Base-by-base conservation (phyloP, 2,329 filamentous ascomycete genomes). In the Aspergillus carbonarius region DNA sequence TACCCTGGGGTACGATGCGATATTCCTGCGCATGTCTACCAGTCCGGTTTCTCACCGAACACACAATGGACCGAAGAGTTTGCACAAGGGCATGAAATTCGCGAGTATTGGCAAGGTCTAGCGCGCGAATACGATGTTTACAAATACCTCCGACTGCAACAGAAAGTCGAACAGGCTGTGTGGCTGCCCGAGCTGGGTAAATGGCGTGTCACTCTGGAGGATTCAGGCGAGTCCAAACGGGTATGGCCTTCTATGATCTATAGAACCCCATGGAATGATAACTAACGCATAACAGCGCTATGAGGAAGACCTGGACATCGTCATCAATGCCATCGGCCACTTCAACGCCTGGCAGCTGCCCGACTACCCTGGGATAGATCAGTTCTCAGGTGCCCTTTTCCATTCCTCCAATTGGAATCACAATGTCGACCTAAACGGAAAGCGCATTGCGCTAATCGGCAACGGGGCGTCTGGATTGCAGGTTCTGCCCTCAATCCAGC, bases 1-100 rank as follows among this genome's bases (percentile, higher is more conserved):
- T 89, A 89, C 61, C 86, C 86, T 0, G 87, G 86, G 1, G 85
- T 88, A 0, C 77, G 85, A 42, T 91, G 88, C 64, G 87, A 90
- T 69, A 84, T 91, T 13, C 86, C 88, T 0, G 83, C 87, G 0
- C 86, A 89, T 69, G 86, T 88, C 18, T 91, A 91, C 65, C 88
- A 90, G 67, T 83, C 83, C 7, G 86, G 85, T 0, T 91, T 90
- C 69, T 79, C 80, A 6, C 86, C 87, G 0, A 91, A 91, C 57
- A 83, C 81, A 0, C 79, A 89, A 63, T 92, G 89, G 89, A 82
- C 81, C 0, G 85, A 90, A 64, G 81, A 86, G 59, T 91, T 89
- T 66, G 83, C 88, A 0, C 83, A 84, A 37, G 88, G 88, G 0
- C 70, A 76, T 4, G 89, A 92, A 70, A 91, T 92, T 59, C 76